Evolutionary conservation across 176 grass and related monocot species (phyloP).

Genomic region (Paspalum notatum): DNA sequence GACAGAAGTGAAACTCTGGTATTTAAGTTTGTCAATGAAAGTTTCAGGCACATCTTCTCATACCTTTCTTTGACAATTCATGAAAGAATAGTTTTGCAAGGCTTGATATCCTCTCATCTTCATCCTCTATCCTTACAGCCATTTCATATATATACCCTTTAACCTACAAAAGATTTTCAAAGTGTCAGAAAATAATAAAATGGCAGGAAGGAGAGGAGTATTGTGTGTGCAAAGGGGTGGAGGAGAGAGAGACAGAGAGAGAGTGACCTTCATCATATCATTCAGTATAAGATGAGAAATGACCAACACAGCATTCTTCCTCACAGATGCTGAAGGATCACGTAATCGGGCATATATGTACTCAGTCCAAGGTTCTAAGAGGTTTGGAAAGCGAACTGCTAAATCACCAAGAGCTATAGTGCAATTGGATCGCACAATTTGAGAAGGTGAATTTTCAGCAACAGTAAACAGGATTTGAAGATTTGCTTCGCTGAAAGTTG

Average conservation of each 20-base stretch:
- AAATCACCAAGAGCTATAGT: slow-evolving; percentile 92
- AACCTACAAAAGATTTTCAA: slow-evolving; percentile 58
- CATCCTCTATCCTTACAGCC: slow-evolving; percentile 85
- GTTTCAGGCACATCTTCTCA: slow-evolving; percentile 8
- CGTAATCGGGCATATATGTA: slow-evolving; percentile 83
- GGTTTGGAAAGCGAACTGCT: slow-evolving; percentile 90
- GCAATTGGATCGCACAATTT: slow-evolving; percentile 90
- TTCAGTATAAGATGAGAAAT: slow-evolving; percentile 99
- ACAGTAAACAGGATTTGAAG: slow-evolving; percentile 93
- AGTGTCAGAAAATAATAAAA: slow-evolving; percentile 17
- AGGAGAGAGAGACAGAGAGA: slow-evolving; percentile 3
- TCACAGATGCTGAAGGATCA: slow-evolving; percentile 75
- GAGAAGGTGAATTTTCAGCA: slow-evolving; percentile 68
- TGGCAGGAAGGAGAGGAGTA: neutral
- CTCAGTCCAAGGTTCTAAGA: slow-evolving; percentile 96
- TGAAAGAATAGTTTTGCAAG: slow-evolving; percentile 97
- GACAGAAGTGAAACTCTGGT: slow-evolving; percentile 26
- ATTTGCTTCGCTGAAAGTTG: slow-evolving; percentile 82
- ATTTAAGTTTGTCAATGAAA: neutral
- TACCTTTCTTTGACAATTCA: slow-evolving; percentile 99
- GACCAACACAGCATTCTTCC: slow-evolving; percentile 95
- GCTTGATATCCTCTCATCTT: slow-evolving; percentile 87
- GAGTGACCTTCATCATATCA: slow-evolving; percentile 98
- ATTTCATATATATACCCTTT: slow-evolving; percentile 99
- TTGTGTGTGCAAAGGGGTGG: neutral